Base-by-base conservation (phyloP, 148 eudicot species). In the Tetragonia tetragonoides region DNA sequence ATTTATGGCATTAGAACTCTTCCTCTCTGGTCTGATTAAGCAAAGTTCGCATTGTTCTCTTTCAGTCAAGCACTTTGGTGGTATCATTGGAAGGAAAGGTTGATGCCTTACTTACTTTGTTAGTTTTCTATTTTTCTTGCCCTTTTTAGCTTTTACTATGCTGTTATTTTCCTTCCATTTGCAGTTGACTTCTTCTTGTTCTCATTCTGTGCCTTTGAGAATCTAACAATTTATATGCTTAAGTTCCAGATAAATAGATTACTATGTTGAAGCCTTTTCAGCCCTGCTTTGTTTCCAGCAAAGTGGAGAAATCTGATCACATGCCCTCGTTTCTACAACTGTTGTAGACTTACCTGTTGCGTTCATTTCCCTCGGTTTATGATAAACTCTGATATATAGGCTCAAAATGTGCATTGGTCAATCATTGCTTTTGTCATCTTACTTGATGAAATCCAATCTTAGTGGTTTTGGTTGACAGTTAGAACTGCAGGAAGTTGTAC, bases 71-170 rank as follows among this genome's bases (percentile, higher is more conserved):
- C 76, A 85, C 88, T 78, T 72, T 91, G 63, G 87, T 89, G 76
- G 97, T 93, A 82, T 78, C 97, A 77, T 84, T 90, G 86, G 99
- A 95, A 81, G 99, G 90, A 78, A 95, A 93, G 94, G 99, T 91
- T 53, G 77, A 18, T 78, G 54, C 56, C 0, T 42, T 28, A 28
- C 34, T 28, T 28, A 34, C 40, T 28, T 46, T 70, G 34, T 59
- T 74, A 18, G 53, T 40, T 63, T 46, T 20, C 37, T 42, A 53
- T 54, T 61, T 78, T 68, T 51, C 17, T 70, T 62, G 6, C 21
- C 7, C 38, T 60, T n/a, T 74, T 10, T 28, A 16, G 34, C 34
- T 28, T 28, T 28, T 28, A 1, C 34, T 28, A 28, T 28, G 34
- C 1, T 28, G 34, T 28, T 28, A 28, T 28, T 28, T 28, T 28